These are phyloP conservation scores for Trametes polyzona DNA, from an alignment of 1,284 basidiomycete species.

Conservation along the genomic window DNA sequence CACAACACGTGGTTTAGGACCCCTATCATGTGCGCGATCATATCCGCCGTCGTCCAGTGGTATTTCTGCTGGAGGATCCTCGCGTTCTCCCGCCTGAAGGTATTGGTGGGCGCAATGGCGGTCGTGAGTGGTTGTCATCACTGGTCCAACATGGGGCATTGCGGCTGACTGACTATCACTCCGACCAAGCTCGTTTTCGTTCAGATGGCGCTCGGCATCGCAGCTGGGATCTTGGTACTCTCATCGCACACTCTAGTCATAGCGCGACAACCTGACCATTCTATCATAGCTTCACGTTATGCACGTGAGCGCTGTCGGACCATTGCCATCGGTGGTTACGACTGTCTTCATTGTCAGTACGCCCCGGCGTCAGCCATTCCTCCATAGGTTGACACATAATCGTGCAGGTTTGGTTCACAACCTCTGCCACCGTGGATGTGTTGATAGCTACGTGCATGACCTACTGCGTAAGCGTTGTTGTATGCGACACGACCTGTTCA, in stretches of 20 bases:
- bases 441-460: constrained; percentile 26
- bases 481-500: neutral
- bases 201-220: neutral
- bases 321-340: neutral
- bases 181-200: constrained; percentile 10
- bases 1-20: constrained; percentile 29
- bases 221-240: constrained; percentile 5
- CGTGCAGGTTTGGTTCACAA: constrained; percentile 19
- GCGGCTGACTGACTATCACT: neutral
- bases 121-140: constrained; percentile 9
- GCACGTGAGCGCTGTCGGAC: neutral
- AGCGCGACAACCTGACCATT: neutral
- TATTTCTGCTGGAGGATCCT: constrained; percentile 27
- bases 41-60: constrained; percentile 23
- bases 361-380: neutral
- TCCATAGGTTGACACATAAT: neutral
- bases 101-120: constrained; percentile 12
- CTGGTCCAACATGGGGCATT: neutral
- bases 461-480: constrained; percentile 18
- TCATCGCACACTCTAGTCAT: neutral
- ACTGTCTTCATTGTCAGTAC: constrained; percentile 8
- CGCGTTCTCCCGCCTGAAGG: constrained; percentile 15
- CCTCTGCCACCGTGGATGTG: constrained; percentile 23
- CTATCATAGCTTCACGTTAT: neutral
- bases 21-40: constrained; percentile 25